phyloP scores from a whole-genome alignment of 306 rosid genomes.

The Inga laurina region DNA sequence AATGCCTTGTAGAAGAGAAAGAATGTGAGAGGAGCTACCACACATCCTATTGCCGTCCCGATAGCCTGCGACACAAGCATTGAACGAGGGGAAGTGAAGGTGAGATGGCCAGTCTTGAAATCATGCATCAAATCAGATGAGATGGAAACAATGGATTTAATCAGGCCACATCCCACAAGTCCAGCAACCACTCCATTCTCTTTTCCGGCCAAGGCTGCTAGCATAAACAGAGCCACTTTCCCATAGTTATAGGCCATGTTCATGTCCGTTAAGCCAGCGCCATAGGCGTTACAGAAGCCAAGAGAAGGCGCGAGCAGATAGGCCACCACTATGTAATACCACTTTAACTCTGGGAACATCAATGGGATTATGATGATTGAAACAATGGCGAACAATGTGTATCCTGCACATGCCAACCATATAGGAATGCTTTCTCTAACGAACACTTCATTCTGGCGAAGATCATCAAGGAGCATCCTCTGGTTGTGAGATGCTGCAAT shows the following conservation, averaged over 20 bases:
- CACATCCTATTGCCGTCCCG: conserved; percentile 83
- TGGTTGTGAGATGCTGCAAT: conserved; percentile 47
- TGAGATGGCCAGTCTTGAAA: conserved; percentile 78
- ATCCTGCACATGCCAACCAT: conserved; percentile 75
- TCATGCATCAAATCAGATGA: conserved; percentile 93
- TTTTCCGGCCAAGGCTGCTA: conserved; percentile 70
- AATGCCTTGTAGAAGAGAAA: conserved; percentile 78
- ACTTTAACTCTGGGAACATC: conserved; percentile 77
- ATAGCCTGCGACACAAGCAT: conserved; percentile 80
- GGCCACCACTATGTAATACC: conserved; percentile 77
- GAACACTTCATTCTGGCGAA: conserved; percentile 64
- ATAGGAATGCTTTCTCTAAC: conserved; percentile 65
- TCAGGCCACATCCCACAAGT: conserved; percentile 84
- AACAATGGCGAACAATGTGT: conserved; percentile 52
- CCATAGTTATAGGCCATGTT: conserved; percentile 91
- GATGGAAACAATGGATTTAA: conserved; percentile 77
- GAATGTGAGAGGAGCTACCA: conserved; percentile 75
- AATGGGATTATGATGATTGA: conserved; percentile 66
- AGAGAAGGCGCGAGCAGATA: conserved; percentile 80
- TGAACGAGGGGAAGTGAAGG: conserved; percentile 81
- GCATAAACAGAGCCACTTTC: conserved; percentile 82
- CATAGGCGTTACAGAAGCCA: conserved; percentile 91
- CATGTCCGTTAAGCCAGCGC: conserved; percentile 82
- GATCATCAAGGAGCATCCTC: conserved; percentile 46
- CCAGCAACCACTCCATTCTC: conserved; percentile 68